Evolutionary conservation across 1,284 basidiomycete species (phyloP).

Genomic region (Phylloporus sp.): DNA sequence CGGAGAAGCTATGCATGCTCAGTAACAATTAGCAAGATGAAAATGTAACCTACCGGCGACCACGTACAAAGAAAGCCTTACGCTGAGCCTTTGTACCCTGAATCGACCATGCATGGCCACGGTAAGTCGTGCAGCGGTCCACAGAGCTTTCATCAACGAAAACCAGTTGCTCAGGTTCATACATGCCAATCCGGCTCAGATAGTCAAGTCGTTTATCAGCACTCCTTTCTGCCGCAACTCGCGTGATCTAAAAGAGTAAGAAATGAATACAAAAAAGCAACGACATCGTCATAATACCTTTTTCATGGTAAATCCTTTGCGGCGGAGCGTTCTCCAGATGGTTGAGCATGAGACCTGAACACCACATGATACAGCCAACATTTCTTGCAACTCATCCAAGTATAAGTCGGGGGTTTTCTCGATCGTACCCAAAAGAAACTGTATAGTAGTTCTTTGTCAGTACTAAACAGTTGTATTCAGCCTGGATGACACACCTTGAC

Average conservation of each 20-base stretch:
- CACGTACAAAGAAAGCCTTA: constrained; percentile 25
- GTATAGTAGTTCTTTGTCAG: too few species aligned
- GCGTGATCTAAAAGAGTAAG: constrained; percentile 22
- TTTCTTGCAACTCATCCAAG: not conserved
- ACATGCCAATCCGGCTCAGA: constrained; percentile 24
- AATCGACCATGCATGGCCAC: constrained; percentile 26
- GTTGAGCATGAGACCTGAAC: constrained; percentile 17
- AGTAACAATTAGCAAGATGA: too few species aligned
- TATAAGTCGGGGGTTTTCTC: not conserved
- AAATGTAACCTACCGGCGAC: constrained; percentile 24
- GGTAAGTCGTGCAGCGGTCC: constrained; percentile 12
- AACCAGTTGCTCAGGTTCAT: constrained; percentile 31
- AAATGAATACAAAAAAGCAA: not conserved
- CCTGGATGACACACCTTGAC: too few species aligned
- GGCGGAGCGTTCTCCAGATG: constrained; percentile 24
- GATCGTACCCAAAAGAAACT: not conserved
- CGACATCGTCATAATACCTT: constrained; percentile 23
- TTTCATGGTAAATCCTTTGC: constrained; percentile 25
- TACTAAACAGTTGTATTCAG: too few species aligned
- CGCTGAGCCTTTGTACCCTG: not conserved
- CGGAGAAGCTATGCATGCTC: too few species aligned
- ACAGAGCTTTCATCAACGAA: constrained; percentile 23
- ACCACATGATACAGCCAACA: not conserved
- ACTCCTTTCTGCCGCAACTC: constrained; percentile 27
- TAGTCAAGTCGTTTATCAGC: constrained; percentile 26